Conservation (phyloP, 2,329 filamentous ascomycete genomes). For the Dactylellina cionopaga region DNA sequence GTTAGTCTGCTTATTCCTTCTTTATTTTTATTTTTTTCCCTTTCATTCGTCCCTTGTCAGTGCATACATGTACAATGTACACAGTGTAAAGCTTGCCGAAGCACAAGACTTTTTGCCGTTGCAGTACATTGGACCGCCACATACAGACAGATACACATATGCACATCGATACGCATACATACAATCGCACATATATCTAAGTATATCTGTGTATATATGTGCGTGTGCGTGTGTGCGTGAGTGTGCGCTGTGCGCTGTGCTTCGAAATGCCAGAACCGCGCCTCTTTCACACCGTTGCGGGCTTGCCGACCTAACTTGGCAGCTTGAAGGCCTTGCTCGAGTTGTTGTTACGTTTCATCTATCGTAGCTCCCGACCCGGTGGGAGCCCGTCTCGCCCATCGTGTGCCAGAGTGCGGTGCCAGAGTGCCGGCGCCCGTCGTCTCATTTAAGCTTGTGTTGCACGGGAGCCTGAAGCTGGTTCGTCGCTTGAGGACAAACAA, state of each 20-base stretch:
- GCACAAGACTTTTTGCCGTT: slow-evolving; percentile 10
- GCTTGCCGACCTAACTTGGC: too few relatives aligned
- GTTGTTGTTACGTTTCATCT: slow-evolving; percentile 18
- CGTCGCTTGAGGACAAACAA: too few relatives aligned
- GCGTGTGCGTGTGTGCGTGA: not conserved
- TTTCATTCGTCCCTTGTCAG: slow-evolving; percentile 22
- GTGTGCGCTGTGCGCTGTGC: too few relatives aligned
- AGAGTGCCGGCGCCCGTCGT: too few relatives aligned
- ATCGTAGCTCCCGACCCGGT: not conserved
- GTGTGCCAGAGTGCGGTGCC: too few relatives aligned
- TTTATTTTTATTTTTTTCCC: slow-evolving; percentile 4
- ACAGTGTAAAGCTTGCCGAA: slow-evolving; percentile 41
- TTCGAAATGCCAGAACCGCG: too few relatives aligned
- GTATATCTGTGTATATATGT: not conserved
- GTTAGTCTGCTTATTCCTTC: slow-evolving; percentile 3
- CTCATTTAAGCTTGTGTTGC: slow-evolving; percentile 36
- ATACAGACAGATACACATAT: not conserved
- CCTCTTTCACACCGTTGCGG: too few relatives aligned
- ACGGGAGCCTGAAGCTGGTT: slow-evolving; percentile 4
- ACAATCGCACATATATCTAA: too few relatives aligned
- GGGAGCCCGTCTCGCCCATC: too few relatives aligned
- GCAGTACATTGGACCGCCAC: slow-evolving; percentile 18
- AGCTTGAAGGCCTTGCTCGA: too few relatives aligned
- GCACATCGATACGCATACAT: too few relatives aligned
- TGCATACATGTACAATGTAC: too few relatives aligned